Evolutionary conservation across 208 protist species (phyloP), one percentile per base, ranked within the genome.

Genomic region (Polymyxa betae): DNA sequence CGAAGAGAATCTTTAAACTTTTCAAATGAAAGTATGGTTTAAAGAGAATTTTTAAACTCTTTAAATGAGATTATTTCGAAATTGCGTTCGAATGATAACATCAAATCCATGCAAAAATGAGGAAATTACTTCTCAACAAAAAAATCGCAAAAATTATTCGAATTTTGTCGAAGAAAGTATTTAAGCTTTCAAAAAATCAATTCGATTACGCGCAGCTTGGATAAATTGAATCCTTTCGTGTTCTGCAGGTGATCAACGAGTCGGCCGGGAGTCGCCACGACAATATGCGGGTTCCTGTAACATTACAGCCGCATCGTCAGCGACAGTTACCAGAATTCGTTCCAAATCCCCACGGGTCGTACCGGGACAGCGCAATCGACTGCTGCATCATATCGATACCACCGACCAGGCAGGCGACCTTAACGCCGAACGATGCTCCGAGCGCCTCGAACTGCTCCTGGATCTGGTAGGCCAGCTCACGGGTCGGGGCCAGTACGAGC

Each of bases 391-490:
- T 89, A 46, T 89, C 87, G n/a, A 89, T 60, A 1, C 89, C 89
- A 29, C 89, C 89, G 1, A 90, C 89, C 10, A 90, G 54, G 38
- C 54, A 64, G 32, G 49, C 89, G 12, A 38, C 68, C 45, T 90
- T 90, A 41, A 90, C 54, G 68, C 89, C 89, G 38, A 90, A 88
- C 89, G 54, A 44, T 1, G 12, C n/a, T 68, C 88, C 90, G 1
- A 91, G 38, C 24, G 68, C 90, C 38, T 91, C 90, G n/a, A 91
- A 88, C 77, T 91, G 90, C 66, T 91, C 90, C 49, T 46, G 45
- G 10, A 91, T 91, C n/a, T 91, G 90, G 40, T 90, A 91, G 1
- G 90, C 90, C 16, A 91, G 90, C 45, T 91, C 90, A 29, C 90
- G 40, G 24, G 90, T 91, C 5, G 90, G 90, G 29, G 90, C 90